Evolutionary conservation across 2,329 filamentous ascomycete species (phyloP).

Genomic region (Fusarium pilosicola): DNA sequence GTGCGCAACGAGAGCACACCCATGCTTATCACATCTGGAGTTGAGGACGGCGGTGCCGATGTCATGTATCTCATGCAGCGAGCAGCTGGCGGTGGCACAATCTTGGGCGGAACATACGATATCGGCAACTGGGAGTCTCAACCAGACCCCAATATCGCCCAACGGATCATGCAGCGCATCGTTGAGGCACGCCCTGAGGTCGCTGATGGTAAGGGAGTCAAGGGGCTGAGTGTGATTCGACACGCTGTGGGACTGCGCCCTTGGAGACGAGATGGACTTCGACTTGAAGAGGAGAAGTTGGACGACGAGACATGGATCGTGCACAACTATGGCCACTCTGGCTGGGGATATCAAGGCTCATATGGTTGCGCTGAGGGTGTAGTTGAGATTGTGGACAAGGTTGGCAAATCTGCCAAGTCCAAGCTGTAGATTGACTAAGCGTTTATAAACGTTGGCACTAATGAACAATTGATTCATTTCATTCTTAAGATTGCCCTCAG

Average conservation of each 20-base stretch:
- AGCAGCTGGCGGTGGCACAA: constrained; percentile 80
- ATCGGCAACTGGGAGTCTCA: constrained; percentile 81
- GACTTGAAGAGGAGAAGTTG: constrained; percentile 70
- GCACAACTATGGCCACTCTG: constrained; percentile 83
- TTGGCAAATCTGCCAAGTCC: constrained; percentile 50
- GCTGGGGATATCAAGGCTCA: constrained; percentile 77
- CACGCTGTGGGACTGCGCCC: constrained; percentile 87
- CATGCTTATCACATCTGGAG: constrained; percentile 77
- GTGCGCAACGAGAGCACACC: constrained; percentile 80
- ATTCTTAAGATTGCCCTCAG: background rate
- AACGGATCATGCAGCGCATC: constrained; percentile 84
- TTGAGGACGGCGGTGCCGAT: constrained; percentile 78
- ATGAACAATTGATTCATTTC: background rate
- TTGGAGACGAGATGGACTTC: constrained; percentile 75
- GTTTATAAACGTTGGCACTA: background rate
- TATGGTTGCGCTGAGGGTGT: constrained; percentile 78
- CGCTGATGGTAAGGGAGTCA: constrained; percentile 72
- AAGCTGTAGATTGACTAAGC: constrained; percentile 40
- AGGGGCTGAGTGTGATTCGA: constrained; percentile 78
- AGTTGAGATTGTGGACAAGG: constrained; percentile 72
- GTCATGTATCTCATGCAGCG: constrained; percentile 84
- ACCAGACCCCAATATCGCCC: constrained; percentile 81
- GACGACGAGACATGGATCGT: constrained; percentile 72
- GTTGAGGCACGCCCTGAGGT: constrained; percentile 72
- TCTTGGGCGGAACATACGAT: constrained; percentile 88